A percentile compares a stretch with the other conserved stretches of the same genome.
phyloP scores from a whole-genome alignment of 2,329 filamentous ascomycete species.

The Dactylellina parvicollis region DNA sequence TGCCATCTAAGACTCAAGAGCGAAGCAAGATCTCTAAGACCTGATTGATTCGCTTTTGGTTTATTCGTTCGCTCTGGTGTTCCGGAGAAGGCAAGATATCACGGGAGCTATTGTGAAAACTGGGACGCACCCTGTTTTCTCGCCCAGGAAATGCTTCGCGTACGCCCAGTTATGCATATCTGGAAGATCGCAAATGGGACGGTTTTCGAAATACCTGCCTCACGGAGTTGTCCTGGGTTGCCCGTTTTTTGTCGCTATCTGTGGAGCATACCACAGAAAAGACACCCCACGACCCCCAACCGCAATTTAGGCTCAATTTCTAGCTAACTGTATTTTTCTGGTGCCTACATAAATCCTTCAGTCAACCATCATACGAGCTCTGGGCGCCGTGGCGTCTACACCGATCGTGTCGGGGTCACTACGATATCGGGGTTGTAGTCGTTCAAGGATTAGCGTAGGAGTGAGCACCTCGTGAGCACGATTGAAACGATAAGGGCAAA shows the following conservation, averaged over 20 bases:
- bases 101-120: slow-evolving; percentile 19
- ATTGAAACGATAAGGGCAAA: slow-evolving; percentile 1
- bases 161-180: slow-evolving; percentile 11
- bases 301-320: no score
- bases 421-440: no score
- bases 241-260: background rate
- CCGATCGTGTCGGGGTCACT: background rate
- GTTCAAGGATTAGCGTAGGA: no score
- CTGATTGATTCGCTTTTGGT: background rate
- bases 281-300: no score
- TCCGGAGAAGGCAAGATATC: background rate
- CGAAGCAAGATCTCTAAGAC: slow-evolving; percentile 31
- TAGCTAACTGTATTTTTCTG: no score
- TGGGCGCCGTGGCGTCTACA: background rate
- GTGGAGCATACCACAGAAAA: background rate
- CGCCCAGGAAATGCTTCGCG: background rate
- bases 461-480: slow-evolving; percentile 10
- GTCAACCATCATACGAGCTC: background rate
- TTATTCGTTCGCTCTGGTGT: background rate
- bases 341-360: no score
- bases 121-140: slow-evolving; percentile 26
- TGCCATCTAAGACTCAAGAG: no score
- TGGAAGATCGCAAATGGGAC: background rate
- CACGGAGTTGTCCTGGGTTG: background rate
- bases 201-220: background rate